Conservation (phyloP, 2,329 filamentous ascomycete genomes). For the Exophiala lecanii-corni region DNA sequence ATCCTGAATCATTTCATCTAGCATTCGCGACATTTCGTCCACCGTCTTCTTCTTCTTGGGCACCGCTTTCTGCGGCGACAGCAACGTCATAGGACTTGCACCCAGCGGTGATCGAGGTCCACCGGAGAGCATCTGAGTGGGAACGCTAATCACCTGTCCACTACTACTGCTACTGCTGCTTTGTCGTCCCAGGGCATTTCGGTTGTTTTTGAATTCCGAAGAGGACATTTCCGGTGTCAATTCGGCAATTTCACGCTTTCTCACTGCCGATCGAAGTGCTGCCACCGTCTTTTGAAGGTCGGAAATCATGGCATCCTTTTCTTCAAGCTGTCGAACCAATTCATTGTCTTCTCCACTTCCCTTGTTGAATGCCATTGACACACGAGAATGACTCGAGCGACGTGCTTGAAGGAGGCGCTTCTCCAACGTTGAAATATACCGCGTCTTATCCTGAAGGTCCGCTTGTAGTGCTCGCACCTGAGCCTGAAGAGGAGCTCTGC, state of each 20-base stretch:
- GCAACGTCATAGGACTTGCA: slow-evolving; percentile 29
- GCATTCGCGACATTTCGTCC: slow-evolving; percentile 87
- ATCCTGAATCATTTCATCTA: slow-evolving; percentile 95
- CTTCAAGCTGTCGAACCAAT: slow-evolving; percentile 81
- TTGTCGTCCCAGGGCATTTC: slow-evolving; percentile 23
- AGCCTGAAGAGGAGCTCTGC: slow-evolving; percentile 72
- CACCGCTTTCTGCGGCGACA: slow-evolving; percentile 32
- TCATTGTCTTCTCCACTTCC: slow-evolving; percentile 72
- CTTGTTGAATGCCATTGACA: slow-evolving; percentile 68
- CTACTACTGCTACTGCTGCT: slow-evolving; percentile 32
- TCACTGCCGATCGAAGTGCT: slow-evolving; percentile 76
- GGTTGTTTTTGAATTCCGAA: slow-evolving; percentile 30
- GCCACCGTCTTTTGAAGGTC: slow-evolving; percentile 92
- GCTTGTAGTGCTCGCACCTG: slow-evolving; percentile 89
- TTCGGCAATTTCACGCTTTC: slow-evolving; percentile 79
- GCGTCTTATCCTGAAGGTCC: slow-evolving; percentile 94
- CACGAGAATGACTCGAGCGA: slow-evolving; percentile 80
- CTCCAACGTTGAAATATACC: slow-evolving; percentile 91
- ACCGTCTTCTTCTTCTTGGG: slow-evolving; percentile 63
- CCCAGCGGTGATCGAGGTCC: slow-evolving; percentile 17
- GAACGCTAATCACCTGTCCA: slow-evolving; percentile 25
- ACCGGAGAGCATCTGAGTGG: slow-evolving; percentile 12
- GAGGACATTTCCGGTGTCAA: slow-evolving; percentile 38
- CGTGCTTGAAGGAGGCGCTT: slow-evolving; percentile 87
- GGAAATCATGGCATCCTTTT: slow-evolving; percentile 89